A percentile compares a stretch with the other conserved stretches of the same genome.
Conservation (phyloP, 306 rosid genomes). For the Abrus pulchellus region DNA sequence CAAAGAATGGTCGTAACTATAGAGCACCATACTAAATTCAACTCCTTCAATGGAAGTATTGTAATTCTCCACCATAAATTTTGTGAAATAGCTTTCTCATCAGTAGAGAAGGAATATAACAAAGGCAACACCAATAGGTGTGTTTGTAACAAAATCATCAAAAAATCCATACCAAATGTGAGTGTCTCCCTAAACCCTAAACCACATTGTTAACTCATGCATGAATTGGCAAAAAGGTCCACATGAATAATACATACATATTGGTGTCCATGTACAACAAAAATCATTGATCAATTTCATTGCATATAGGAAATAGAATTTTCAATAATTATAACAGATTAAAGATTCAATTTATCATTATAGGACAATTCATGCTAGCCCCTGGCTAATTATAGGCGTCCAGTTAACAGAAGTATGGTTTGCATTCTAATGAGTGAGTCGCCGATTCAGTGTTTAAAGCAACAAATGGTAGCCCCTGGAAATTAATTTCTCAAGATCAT, state of each 20-base stretch:
- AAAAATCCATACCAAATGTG: neutral
- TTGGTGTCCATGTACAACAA: neutral
- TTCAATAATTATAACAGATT: neutral
- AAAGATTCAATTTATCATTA: neutral
- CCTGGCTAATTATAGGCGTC: neutral
- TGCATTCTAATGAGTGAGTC: neutral
- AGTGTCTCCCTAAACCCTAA: neutral
- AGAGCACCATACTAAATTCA: constrained; percentile 14
- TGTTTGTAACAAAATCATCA: neutral
- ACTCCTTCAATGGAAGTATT: constrained; percentile 4
- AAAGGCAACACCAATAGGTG: constrained; percentile 15
- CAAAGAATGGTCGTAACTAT: neutral
- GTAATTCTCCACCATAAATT: neutral
- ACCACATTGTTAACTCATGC: neutral
- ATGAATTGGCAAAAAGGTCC: neutral
- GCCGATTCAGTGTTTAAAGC: neutral
- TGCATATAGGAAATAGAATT: neutral
- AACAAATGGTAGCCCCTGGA: neutral
- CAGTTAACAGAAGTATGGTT: neutral
- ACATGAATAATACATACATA: neutral
- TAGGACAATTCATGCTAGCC: neutral
- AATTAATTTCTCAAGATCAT: too few species aligned
- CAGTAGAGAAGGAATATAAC: neutral
- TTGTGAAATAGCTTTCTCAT: constrained; percentile 16
- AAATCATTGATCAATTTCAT: neutral